These are phyloP conservation scores for Ustilago tritici DNA, from an alignment of 1,284 basidiomycete genomes.

Conservation along the genomic window DNA sequence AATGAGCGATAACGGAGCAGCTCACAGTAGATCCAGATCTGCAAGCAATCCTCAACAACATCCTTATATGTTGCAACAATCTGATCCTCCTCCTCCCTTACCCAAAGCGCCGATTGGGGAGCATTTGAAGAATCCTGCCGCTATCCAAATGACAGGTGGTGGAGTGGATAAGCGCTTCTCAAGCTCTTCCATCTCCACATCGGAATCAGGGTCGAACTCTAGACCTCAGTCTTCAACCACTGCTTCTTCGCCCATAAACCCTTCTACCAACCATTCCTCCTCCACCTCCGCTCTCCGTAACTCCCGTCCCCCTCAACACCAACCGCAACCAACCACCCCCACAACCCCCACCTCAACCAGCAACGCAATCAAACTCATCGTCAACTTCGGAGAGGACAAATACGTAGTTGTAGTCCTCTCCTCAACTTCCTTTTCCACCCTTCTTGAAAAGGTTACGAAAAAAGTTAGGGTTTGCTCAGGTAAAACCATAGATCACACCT, in stretches of 20 bases:
- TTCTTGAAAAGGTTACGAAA: constrained; percentile 88
- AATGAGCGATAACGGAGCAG: constrained; percentile 37
- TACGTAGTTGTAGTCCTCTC: constrained; percentile 90
- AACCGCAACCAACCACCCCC: not conserved
- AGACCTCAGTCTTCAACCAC: constrained; percentile 55
- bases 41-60: constrained; percentile 55
- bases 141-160: not conserved
- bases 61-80: constrained; percentile 34
- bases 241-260: constrained; percentile 56
- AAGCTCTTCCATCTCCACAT: constrained; percentile 52
- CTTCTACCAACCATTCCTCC: constrained; percentile 9
- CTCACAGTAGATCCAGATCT: constrained; percentile 48
- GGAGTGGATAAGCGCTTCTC: constrained; percentile 53
- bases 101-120: constrained; percentile 33
- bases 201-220: constrained; percentile 52
- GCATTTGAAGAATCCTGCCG: constrained; percentile 14
- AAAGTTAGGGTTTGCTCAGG: constrained; percentile 80
- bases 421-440: constrained; percentile 80
- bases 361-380: constrained; percentile 70
- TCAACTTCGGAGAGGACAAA: constrained; percentile 87
- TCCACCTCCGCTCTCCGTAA: constrained; percentile 3
- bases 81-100: constrained; percentile 46
- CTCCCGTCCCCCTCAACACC: not conserved
- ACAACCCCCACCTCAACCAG: constrained; percentile 13
- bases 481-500: constrained; percentile 25